These are phyloP conservation scores for Marasmius fiardii DNA, from an alignment of 1,284 basidiomycete species.

Conservation along the genomic window DNA sequence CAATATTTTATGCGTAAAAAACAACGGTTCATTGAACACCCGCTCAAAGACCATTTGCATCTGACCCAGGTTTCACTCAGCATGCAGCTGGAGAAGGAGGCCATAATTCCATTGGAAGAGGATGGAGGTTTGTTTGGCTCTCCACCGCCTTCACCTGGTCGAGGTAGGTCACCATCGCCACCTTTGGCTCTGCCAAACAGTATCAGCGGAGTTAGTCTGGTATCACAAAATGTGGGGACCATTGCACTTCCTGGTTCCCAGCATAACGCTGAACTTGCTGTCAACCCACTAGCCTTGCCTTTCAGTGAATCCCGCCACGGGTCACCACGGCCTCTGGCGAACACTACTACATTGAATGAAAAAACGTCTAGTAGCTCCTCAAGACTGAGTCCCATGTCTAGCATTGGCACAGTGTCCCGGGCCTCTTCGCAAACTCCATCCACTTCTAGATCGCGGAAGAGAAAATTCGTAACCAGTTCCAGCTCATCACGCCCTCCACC, in stretches of 20 bases:
- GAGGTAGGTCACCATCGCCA: constrained; percentile 76
- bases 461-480: constrained; percentile 22
- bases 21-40: not conserved
- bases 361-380: not conserved
- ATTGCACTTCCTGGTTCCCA: constrained; percentile 94
- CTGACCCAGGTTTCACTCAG: not conserved
- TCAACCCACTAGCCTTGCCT: constrained; percentile 68
- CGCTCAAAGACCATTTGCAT: not conserved
- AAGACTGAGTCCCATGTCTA: constrained; percentile 4
- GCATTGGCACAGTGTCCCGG: not conserved
- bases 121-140: constrained; percentile 77
- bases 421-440: constrained; percentile 10
- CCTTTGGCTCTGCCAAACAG: constrained; percentile 53
- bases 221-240: constrained; percentile 84
- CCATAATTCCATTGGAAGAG: not conserved
- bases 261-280: constrained; percentile 77
- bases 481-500: constrained; percentile 32
- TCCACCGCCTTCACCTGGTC: constrained; percentile 64
- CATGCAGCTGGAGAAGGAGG: not conserved
- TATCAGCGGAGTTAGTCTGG: constrained; percentile 28
- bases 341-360: constrained; percentile 4
- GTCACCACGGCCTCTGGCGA: constrained; percentile 38
- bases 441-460: constrained; percentile 14
- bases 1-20: not conserved
- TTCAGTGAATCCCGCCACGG: constrained; percentile 36